phyloP scores from a whole-genome alignment of 305 asterid species.

The Fraxinus greggii region DNA sequence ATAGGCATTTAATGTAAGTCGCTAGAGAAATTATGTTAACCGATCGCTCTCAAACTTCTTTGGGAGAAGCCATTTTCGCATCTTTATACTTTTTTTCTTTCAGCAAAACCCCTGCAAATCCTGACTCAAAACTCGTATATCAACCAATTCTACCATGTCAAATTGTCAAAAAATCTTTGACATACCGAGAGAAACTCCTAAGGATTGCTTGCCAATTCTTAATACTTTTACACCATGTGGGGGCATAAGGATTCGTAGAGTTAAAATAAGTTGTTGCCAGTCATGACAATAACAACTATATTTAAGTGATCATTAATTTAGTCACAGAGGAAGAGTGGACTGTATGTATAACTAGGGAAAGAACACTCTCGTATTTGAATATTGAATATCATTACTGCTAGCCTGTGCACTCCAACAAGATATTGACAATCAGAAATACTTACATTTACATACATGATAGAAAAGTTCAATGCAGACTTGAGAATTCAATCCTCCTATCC shows the following conservation, averaged over 20 bases:
- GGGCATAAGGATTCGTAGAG: neutral
- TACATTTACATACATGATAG: neutral
- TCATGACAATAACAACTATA: neutral
- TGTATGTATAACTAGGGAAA: neutral
- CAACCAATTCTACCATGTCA: neutral
- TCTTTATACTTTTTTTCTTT: neutral
- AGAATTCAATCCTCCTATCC: slow-evolving; percentile 2
- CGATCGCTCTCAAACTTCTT: neutral
- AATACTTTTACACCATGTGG: neutral
- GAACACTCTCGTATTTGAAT: neutral
- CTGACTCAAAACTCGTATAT: no score
- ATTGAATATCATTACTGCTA: neutral
- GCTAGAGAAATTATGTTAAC: neutral
- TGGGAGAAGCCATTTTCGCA: neutral
- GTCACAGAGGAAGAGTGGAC: neutral
- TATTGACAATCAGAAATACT: neutral
- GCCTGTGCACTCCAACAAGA: neutral
- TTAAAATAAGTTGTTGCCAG: neutral
- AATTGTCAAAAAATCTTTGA: neutral
- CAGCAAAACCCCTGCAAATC: neutral
- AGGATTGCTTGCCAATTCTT: neutral
- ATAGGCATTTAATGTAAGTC: neutral
- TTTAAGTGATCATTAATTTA: neutral
- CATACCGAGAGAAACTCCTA: neutral
- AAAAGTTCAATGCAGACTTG: slow-evolving; percentile 1